phyloP scores from a whole-genome alignment of 2,329 filamentous ascomycete genomes.

The Parafenestella ontariensis region DNA sequence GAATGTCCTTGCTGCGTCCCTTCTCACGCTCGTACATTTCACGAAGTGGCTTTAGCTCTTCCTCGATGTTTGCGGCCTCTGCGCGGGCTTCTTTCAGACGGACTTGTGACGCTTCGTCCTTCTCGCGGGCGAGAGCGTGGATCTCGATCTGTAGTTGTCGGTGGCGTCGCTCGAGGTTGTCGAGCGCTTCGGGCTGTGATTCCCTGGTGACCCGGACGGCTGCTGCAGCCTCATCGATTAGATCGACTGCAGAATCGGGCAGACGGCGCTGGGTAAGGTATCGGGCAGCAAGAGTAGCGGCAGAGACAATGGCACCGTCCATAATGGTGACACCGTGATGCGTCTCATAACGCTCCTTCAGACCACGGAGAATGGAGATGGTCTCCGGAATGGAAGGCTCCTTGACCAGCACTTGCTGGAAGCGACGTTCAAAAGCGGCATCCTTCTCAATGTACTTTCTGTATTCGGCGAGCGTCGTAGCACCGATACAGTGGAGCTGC shows the following conservation, averaged over 20 bases:
- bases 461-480: conserved; percentile 93
- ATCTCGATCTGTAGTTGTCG: conserved; percentile 97
- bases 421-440: conserved; percentile 95
- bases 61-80: conserved; percentile 91
- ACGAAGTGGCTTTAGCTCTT: conserved; percentile 87
- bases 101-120: conserved; percentile 88
- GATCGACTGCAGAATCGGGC: conserved; percentile 94
- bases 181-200: conserved; percentile 94
- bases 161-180: conserved; percentile 88
- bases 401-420: conserved; percentile 97
- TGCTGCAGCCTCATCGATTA: conserved; percentile 94
- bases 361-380: conserved; percentile 94
- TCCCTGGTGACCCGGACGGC: conserved; percentile 96
- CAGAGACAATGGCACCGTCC: conserved; percentile 88
- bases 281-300: conserved; percentile 88
- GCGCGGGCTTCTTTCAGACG: conserved; percentile 84
- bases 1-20: conserved; percentile 86
- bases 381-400: conserved; percentile 89
- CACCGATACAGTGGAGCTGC: conserved; percentile 96
- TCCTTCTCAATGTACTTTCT: conserved; percentile 99
- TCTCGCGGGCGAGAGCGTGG: conserved; percentile 89
- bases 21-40: conserved; percentile 97
- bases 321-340: conserved; percentile 98
- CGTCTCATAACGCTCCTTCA: conserved; percentile 98
- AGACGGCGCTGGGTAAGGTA: conserved; percentile 91